Conservation (phyloP, 768 basidiomycete genomes). For the Suillus subluteus region DNA sequence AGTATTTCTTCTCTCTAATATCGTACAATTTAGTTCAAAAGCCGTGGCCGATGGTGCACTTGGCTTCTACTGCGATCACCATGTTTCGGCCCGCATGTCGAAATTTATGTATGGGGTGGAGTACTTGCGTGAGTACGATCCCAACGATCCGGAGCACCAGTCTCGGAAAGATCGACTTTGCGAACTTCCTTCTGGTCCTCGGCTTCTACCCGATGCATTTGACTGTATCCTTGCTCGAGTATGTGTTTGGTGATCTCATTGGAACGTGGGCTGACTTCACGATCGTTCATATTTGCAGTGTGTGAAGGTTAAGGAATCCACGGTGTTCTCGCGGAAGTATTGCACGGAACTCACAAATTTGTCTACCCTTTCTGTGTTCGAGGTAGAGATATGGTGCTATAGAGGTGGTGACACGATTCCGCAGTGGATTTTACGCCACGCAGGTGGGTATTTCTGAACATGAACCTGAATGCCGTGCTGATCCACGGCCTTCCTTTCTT, state of each 20-base stretch:
- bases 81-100: constrained; percentile 80
- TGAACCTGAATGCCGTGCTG: constrained; percentile 1
- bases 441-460: constrained; percentile 29
- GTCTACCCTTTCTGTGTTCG: constrained; percentile 76
- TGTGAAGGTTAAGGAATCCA: constrained; percentile 79
- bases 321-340: constrained; percentile 80
- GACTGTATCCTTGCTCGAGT: constrained; percentile 79
- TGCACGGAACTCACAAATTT: constrained; percentile 80
- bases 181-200: constrained; percentile 77
- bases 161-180: constrained; percentile 66
- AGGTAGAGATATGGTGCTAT: constrained; percentile 86
- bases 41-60: constrained; percentile 85
- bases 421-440: constrained; percentile 71
- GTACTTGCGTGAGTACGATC: constrained; percentile 70
- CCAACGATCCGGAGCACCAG: constrained; percentile 66
- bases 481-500: constrained; percentile 11
- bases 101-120: constrained; percentile 86
- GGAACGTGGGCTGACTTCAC: constrained; percentile 15
- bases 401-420: constrained; percentile 73
- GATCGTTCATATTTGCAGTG: constrained; percentile 41
- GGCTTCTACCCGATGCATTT: constrained; percentile 79
- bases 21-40: constrained; percentile 60
- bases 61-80: constrained; percentile 84
- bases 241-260: constrained; percentile 26
- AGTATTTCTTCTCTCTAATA: constrained; percentile 13